These are phyloP conservation scores for Venturia pyrina DNA, from an alignment of 2,329 filamentous ascomycete genomes.

Conservation along the genomic window DNA sequence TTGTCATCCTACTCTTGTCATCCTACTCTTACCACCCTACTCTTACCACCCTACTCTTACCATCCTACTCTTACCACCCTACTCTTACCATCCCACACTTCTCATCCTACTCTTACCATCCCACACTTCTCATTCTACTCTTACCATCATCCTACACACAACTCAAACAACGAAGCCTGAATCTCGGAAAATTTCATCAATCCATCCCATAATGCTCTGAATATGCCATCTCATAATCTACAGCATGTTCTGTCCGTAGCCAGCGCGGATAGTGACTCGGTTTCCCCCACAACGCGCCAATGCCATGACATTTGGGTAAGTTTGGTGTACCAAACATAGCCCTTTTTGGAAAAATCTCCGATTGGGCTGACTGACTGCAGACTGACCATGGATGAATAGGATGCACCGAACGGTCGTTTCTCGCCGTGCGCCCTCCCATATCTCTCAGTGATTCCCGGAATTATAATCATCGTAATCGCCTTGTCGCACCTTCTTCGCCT, in stretches of 20 bases:
- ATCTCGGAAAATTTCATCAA: not conserved
- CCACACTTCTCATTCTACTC: not conserved
- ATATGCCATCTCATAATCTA: not conserved
- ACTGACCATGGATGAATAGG: slow-evolving; percentile 17
- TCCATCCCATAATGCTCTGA: not conserved
- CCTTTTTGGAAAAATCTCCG: not conserved
- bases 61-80: no score
- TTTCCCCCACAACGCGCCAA: not conserved
- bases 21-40: no score
- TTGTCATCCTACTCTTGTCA: no score
- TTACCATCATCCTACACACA: not conserved
- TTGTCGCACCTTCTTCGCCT: slow-evolving; percentile 20
- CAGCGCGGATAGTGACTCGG: not conserved
- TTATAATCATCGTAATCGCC: slow-evolving; percentile 20
- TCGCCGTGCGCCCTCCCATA: slow-evolving; percentile 27
- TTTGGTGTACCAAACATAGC: not conserved
- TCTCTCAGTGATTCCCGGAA: slow-evolving; percentile 21
- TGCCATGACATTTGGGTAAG: slow-evolving; percentile 2
- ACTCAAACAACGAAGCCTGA: not conserved
- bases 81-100: no score
- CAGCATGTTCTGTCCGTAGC: not conserved
- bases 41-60: no score
- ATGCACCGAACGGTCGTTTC: slow-evolving; percentile 27
- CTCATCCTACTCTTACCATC: no score
- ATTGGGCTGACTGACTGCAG: not conserved